These are phyloP conservation scores for Letharia lupina DNA, from an alignment of 495 filamentous ascomycete genomes.

Conservation along the genomic window DNA sequence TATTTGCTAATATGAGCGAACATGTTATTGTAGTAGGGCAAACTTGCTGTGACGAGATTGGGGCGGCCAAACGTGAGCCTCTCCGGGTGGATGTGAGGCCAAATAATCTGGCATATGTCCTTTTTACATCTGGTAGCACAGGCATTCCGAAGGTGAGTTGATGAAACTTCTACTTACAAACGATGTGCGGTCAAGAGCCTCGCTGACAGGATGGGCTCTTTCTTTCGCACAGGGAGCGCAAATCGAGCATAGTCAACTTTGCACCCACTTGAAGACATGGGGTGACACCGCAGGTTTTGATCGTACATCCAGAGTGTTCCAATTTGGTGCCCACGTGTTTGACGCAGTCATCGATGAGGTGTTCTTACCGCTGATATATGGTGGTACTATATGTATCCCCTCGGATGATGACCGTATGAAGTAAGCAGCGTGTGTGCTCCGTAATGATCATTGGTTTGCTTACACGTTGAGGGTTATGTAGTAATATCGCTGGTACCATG, in stretches of 20 bases:
- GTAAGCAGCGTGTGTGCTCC: background rate
- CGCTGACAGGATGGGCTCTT: background rate
- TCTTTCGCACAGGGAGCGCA: background rate
- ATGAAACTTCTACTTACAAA: no score
- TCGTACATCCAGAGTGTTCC: slow-evolving; percentile 12
- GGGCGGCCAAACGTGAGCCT: background rate
- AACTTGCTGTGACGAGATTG: background rate
- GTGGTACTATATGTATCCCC: slow-evolving; percentile 29
- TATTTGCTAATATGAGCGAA: background rate
- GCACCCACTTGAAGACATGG: background rate
- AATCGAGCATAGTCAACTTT: background rate
- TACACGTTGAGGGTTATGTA: background rate
- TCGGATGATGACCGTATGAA: slow-evolving; percentile 23
- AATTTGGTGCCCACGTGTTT: slow-evolving; percentile 27
- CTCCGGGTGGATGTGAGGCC: background rate
- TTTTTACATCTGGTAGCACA: slow-evolving; percentile 61
- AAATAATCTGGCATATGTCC: slow-evolving; percentile 33
- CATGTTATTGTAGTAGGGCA: background rate
- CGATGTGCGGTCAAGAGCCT: background rate
- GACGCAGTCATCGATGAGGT: slow-evolving; percentile 25
- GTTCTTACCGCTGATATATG: slow-evolving; percentile 23
- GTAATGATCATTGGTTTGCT: background rate
- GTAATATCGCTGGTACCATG: slow-evolving; percentile 38
- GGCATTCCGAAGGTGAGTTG: slow-evolving; percentile 48
- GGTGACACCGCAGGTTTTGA: background rate